These are phyloP conservation scores for Penstemon newberryi DNA, from an alignment of 257 asterid species.

Conservation along the genomic window DNA sequence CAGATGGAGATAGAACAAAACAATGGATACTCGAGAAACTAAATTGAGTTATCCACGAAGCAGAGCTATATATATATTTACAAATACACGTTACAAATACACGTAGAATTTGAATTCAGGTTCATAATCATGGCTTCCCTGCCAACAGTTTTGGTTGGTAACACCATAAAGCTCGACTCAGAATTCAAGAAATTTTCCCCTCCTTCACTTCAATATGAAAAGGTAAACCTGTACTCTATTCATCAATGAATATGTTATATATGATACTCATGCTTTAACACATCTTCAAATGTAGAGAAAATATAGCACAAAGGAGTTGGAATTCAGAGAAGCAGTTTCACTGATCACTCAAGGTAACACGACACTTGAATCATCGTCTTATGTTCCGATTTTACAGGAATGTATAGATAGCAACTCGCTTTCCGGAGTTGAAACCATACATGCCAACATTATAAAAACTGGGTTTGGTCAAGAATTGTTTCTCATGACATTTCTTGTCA, in stretches of 20 bases:
- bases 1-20: too few species aligned
- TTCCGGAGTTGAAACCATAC: constrained; percentile 51
- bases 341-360: constrained; percentile 37
- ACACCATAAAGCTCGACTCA: constrained; percentile 63
- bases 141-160: constrained; percentile 59
- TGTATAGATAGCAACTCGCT: constrained; percentile 51
- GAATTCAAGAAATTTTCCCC: constrained; percentile 52
- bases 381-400: constrained; percentile 68
- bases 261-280: background rate
- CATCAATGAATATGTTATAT: background rate
- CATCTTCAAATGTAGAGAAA: constrained; percentile 38
- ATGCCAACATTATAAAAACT: constrained; percentile 67
- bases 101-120: too few species aligned
- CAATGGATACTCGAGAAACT: too few species aligned
- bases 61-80: too few species aligned
- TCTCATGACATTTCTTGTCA: constrained; percentile 73
- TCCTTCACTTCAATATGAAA: constrained; percentile 53
- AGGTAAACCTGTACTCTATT: constrained; percentile 43
- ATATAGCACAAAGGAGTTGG: constrained; percentile 44
- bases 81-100: too few species aligned
- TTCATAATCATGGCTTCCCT: constrained; percentile 72
- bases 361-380: constrained; percentile 52
- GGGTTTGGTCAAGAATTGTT: constrained; percentile 59
- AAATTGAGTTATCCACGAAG: too few species aligned
- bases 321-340: constrained; percentile 46